Evolutionary conservation across 371 early-diverging fungal species (phyloP), one percentile per base, ranked within the genome.

Genomic region (Apophysomyces trapeziformis): DNA sequence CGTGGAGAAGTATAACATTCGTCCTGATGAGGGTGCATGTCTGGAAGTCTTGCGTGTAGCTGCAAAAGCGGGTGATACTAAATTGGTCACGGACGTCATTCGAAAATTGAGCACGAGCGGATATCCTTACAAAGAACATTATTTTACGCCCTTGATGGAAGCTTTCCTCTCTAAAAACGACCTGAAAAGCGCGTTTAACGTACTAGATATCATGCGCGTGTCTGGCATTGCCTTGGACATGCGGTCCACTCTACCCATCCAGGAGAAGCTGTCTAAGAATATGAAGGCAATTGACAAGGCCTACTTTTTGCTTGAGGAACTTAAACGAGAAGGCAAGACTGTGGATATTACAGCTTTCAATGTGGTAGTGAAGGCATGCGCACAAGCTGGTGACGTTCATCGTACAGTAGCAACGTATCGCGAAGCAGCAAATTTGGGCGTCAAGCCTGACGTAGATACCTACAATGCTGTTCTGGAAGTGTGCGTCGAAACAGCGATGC

Each of bases 61-160:
- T 5, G 89, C 85, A 54, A 85, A 82, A 4, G 58, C 58, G 3
- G 90, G 87, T 26, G 79, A 90, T 16, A 74, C 85, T 1, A 68
- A 71, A 16, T 61, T 93, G 35, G 89, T 90, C 7, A 78, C 87
- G 5, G 82, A 79, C 32, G 82, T 89, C 21, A 79, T 92, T 38
- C 80, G 85, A 57, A 78, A 79, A 45, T 71, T 92, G 63, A 81
- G 83, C 45, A 77, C 67, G 7, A 70, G 60, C 26, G 89, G 85
- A 45, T 85, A 82, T 68, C 72, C 84, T 26, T 80, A 90, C 50
- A 77, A 83, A 36, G 91, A 90, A 61, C 80, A 81, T 14, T 91
- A 93, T 61, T 85, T 90, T 70, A 86, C 87, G 32, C 90, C 93
- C 26, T 63, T 93, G 41, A 76, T 92, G 61, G 90, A 89, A 57